Evolutionary conservation across 164 flowering plant genomes (phyloP).

Genomic region (Saururus chinensis): DNA sequence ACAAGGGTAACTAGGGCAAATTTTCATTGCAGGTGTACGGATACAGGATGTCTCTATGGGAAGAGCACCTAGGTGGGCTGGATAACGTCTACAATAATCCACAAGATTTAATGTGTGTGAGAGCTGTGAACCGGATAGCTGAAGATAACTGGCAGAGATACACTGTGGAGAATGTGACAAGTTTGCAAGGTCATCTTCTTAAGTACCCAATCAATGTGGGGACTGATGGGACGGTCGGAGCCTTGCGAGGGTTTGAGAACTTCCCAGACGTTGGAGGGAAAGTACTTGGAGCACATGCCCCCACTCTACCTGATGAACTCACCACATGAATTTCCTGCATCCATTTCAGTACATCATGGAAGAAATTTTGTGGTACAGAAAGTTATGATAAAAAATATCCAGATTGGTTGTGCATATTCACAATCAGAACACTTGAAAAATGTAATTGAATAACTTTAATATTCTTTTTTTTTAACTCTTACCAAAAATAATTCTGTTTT

Average conservation of each 20-base stretch:
- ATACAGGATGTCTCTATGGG: constrained; percentile 78
- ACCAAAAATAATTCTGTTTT: too few relatives aligned
- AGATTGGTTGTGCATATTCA: too few relatives aligned
- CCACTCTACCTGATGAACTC: constrained; percentile 59
- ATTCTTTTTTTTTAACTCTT: too few relatives aligned
- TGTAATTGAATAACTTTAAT: too few relatives aligned
- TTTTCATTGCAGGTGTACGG: constrained; percentile 47
- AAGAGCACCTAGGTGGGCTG: constrained; percentile 48
- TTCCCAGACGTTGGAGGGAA: constrained; percentile 88
- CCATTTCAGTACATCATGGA: background rate
- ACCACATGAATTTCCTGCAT: constrained; percentile 32
- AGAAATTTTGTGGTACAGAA: too few relatives aligned
- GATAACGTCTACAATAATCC: constrained; percentile 42
- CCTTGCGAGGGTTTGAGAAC: constrained; percentile 41
- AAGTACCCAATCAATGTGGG: constrained; percentile 46
- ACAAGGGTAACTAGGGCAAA: too few relatives aligned
- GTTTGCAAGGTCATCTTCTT: constrained; percentile 54
- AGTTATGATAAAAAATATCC: too few relatives aligned
- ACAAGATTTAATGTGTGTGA: constrained; percentile 33
- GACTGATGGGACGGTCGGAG: constrained; percentile 35
- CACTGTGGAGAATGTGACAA: constrained; percentile 21
- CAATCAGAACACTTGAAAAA: too few relatives aligned
- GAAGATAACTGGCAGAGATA: constrained; percentile 39
- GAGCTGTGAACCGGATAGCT: constrained; percentile 35
- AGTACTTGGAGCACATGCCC: constrained; percentile 49